These are phyloP conservation scores for Nakazawaea laoshanensis DNA, from an alignment of 805 yeast genomes.

Conservation along the genomic window DNA sequence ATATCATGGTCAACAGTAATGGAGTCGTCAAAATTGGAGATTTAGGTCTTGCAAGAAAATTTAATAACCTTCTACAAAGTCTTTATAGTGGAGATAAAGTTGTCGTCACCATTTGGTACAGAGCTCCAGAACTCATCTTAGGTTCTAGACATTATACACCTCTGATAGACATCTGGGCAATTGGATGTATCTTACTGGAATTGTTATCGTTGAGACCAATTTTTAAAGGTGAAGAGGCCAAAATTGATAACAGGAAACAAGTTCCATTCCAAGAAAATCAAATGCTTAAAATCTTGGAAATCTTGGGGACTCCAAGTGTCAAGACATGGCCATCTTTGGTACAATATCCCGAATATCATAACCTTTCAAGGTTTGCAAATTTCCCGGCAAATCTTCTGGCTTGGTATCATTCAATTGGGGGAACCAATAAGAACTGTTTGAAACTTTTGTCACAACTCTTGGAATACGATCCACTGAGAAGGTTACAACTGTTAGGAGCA, in stretches of 20 bases:
- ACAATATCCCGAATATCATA: conserved; percentile 77
- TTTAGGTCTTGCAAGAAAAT: conserved; percentile 82
- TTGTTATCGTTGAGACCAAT: conserved; percentile 82
- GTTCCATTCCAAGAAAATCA: conserved; percentile 95
- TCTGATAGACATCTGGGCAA: conserved; percentile 91
- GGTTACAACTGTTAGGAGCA: conserved; percentile 75
- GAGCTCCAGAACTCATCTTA: conserved; percentile 86
- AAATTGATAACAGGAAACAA: conserved; percentile 85
- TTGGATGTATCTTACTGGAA: conserved; percentile 92
- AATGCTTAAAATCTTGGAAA: conserved; percentile 81
- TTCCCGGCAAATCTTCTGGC: conserved; percentile 65
- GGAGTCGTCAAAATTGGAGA: conserved; percentile 97
- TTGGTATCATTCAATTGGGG: conserved; percentile 86
- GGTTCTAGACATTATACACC: conserved; percentile 93
- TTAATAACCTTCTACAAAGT: conserved; percentile 79
- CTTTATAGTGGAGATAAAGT: conserved; percentile 90
- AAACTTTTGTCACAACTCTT: conserved; percentile 55
- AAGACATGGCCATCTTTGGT: conserved; percentile 74
- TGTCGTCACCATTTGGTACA: conserved; percentile 94
- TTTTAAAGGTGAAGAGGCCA: conserved; percentile 96
- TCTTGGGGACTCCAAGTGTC: conserved; percentile 81
- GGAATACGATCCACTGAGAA: conserved; percentile 72
- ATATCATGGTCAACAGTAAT: conserved; percentile 85
- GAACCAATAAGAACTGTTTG: conserved; percentile 59
- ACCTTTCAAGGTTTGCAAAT: conserved; percentile 47